phyloP scores from a whole-genome alignment of 2,329 filamentous ascomycete species.

The Xylaria sp. region DNA sequence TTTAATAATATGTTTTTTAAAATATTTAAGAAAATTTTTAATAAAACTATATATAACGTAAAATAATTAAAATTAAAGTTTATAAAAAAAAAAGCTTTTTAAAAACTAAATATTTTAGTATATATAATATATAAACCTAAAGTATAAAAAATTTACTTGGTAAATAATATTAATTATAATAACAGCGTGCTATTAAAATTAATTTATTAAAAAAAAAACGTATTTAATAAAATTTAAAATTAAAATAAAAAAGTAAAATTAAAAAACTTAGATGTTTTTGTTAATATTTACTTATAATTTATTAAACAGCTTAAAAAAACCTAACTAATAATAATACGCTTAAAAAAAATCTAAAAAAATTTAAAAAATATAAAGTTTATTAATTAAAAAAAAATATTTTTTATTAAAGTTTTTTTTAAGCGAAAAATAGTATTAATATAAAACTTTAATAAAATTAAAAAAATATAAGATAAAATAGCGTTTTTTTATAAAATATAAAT shows the following conservation, averaged over 20 bases:
- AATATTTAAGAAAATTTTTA: neutral
- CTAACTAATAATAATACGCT: neutral
- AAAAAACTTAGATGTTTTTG: neutral
- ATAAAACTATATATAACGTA: neutral
- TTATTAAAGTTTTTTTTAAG: neutral
- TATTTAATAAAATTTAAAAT: neutral
- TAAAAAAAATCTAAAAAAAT: neutral
- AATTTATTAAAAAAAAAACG: neutral
- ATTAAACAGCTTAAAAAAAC: neutral
- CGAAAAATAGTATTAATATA: neutral
- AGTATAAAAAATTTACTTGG: neutral
- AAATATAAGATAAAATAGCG: neutral
- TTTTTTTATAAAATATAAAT: neutral
- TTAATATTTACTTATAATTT: neutral
- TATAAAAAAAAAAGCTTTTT: neutral
- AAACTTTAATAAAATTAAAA: neutral
- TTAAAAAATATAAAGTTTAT: neutral
- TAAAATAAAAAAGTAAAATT: neutral
- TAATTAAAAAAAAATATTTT: neutral
- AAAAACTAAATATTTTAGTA: neutral
- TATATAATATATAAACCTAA: neutral
- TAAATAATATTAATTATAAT: neutral
- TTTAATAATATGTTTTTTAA: conserved; percentile 8
- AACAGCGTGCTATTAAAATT: neutral
- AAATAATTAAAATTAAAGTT: neutral